Evolutionary conservation across 441 rosid species (phyloP).

Genomic region (Erysimum cheiri): DNA sequence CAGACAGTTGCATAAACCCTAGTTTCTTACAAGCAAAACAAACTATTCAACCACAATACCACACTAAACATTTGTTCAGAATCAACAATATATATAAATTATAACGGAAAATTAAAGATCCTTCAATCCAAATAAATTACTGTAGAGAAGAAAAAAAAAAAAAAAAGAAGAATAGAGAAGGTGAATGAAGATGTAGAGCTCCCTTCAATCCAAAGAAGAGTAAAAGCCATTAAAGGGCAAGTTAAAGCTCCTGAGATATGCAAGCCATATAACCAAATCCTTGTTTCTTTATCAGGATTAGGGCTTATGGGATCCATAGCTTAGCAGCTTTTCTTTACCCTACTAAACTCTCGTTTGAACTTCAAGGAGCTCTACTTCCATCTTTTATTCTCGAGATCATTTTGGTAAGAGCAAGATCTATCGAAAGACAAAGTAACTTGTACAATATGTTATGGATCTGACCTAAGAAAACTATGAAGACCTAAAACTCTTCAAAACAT

Average conservation of each 20-base stretch:
- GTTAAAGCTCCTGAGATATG: slow-evolving; percentile 50
- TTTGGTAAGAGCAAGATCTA: background rate
- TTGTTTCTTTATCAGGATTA: slow-evolving; percentile 16
- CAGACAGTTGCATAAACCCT: background rate
- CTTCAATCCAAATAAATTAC: background rate
- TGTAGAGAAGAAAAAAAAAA: background rate
- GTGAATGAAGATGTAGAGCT: slow-evolving; percentile 44
- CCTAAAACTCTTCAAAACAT: background rate
- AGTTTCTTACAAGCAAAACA: background rate
- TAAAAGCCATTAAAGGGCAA: slow-evolving; percentile 43
- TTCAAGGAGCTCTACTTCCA: slow-evolving; percentile 39
- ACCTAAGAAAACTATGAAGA: background rate
- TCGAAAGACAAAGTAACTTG: background rate
- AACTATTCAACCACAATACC: background rate
- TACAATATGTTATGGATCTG: slow-evolving; percentile 18
- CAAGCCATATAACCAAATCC: slow-evolving; percentile 46
- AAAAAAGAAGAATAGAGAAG: background rate
- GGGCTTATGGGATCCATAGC: slow-evolving; percentile 47
- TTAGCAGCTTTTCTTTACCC: slow-evolving; percentile 40
- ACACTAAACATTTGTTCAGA: background rate
- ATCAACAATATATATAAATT: background rate
- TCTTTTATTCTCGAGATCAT: background rate
- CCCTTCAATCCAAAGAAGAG: slow-evolving; percentile 53
- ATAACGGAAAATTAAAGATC: background rate
- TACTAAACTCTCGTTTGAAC: slow-evolving; percentile 35